Conservation (phyloP, 73 alveolate species). For the Stentor coeruleus region DNA sequence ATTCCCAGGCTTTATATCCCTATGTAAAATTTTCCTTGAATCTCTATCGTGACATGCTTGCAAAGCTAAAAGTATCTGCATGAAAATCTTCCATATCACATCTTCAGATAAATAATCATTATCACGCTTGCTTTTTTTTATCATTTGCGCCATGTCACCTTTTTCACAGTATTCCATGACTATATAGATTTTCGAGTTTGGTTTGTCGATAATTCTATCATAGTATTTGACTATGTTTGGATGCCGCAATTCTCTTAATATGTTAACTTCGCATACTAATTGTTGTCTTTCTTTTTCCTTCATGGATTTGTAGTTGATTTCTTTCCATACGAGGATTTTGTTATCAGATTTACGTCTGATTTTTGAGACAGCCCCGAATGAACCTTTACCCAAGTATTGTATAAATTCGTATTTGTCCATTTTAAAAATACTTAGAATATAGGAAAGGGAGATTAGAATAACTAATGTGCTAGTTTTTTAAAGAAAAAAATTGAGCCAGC, state of each 20-base stretch:
- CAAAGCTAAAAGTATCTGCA: slow-evolving; percentile 83
- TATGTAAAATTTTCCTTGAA: slow-evolving; percentile 86
- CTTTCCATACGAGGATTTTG: slow-evolving; percentile 89
- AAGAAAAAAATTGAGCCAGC: too few relatives aligned
- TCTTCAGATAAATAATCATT: slow-evolving; percentile 90
- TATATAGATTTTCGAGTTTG: slow-evolving; percentile 74
- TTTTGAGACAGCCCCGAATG: slow-evolving; percentile 86
- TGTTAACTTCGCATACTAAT: slow-evolving; percentile 87
- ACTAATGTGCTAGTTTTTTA: too few relatives aligned
- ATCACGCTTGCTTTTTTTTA: slow-evolving; percentile 77
- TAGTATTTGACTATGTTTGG: slow-evolving; percentile 90
- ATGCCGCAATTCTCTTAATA: slow-evolving; percentile 84
- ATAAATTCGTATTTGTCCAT: slow-evolving; percentile 76
- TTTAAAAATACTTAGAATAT: slow-evolving; percentile 29
- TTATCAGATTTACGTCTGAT: slow-evolving; percentile 80
- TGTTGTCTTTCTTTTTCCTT: slow-evolving; percentile 86
- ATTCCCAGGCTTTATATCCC: slow-evolving; percentile 94
- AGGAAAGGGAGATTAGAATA: too few relatives aligned
- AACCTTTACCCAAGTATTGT: slow-evolving; percentile 80
- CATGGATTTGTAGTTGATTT: slow-evolving; percentile 86
- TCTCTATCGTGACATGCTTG: slow-evolving; percentile 86
- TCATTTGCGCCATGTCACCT: slow-evolving; percentile 84
- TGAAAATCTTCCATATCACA: slow-evolving; percentile 91
- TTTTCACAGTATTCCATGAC: slow-evolving; percentile 93
- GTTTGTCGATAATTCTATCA: slow-evolving; percentile 85